These are phyloP conservation scores for Colletotrichum godetiae DNA, from an alignment of 2,329 filamentous ascomycete species.

Conservation along the genomic window DNA sequence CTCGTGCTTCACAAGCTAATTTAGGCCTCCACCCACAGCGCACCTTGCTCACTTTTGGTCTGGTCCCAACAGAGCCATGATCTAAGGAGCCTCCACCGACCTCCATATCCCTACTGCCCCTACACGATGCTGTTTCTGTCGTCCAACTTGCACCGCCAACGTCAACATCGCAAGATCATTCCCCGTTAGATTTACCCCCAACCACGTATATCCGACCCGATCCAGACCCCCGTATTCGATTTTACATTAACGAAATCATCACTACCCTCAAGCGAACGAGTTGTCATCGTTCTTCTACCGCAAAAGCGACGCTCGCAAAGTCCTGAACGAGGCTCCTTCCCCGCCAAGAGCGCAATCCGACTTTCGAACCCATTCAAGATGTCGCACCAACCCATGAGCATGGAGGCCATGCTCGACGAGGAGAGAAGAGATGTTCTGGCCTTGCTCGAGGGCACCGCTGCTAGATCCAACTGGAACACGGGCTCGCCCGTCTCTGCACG, in stretches of 20 bases:
- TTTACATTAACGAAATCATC: slow-evolving; percentile 11
- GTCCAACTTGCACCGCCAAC: slow-evolving; percentile 37
- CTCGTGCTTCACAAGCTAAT: slow-evolving; percentile 31
- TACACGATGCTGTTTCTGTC: slow-evolving; percentile 42
- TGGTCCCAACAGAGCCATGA: slow-evolving; percentile 37
- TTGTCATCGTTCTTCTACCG: background rate
- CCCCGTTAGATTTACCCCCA: slow-evolving; percentile 39
- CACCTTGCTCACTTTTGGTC: slow-evolving; percentile 18
- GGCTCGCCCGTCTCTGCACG: slow-evolving; percentile 49
- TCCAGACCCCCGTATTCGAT: slow-evolving; percentile 1
- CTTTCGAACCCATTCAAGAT: slow-evolving; percentile 38
- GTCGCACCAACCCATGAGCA: slow-evolving; percentile 70
- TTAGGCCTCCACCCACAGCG: slow-evolving; percentile 21
- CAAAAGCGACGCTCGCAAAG: slow-evolving; percentile 4
- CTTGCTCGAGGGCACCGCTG: slow-evolving; percentile 67
- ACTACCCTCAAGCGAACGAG: background rate
- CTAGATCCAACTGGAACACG: slow-evolving; percentile 42
- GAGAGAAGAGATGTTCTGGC: slow-evolving; percentile 80
- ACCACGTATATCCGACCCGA: background rate
- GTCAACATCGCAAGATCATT: slow-evolving; percentile 40
- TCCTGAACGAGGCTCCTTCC: background rate
- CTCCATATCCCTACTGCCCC: slow-evolving; percentile 10
- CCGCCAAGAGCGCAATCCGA: background rate
- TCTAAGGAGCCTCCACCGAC: slow-evolving; percentile 31
- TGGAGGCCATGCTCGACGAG: slow-evolving; percentile 81